These are phyloP conservation scores for Naganishia onofrii DNA, from an alignment of 768 basidiomycete species.

Conservation along the genomic window DNA sequence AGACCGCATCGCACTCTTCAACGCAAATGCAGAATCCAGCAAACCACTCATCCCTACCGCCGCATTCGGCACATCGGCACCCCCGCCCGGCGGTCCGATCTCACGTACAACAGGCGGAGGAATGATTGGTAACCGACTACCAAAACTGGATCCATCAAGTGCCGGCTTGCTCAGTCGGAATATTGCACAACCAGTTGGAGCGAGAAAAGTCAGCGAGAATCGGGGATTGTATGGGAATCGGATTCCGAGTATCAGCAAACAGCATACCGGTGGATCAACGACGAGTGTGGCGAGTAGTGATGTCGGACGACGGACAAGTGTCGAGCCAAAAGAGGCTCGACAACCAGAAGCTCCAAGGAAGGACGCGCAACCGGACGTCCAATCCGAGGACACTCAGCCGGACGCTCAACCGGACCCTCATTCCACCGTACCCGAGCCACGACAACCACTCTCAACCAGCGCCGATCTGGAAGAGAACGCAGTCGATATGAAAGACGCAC, in stretches of 20 bases:
- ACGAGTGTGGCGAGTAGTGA: slow-evolving; percentile 5
- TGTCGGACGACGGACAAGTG: neutral
- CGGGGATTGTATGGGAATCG: slow-evolving; percentile 24
- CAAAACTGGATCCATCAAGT: neutral
- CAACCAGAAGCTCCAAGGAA: no score
- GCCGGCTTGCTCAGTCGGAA: neutral
- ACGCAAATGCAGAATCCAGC: slow-evolving; percentile 13
- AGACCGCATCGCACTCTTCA: slow-evolving; percentile 30
- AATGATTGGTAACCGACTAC: slow-evolving; percentile 22
- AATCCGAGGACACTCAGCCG: neutral
- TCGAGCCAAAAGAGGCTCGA: neutral
- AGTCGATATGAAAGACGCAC: neutral
- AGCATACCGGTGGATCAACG: slow-evolving; percentile 17
- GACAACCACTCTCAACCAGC: neutral
- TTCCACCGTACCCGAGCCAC: neutral
- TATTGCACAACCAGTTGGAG: neutral
- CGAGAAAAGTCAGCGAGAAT: slow-evolving; percentile 10
- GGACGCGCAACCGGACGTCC: neutral
- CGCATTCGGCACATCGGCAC: slow-evolving; percentile 12
- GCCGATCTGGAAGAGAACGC: slow-evolving; percentile 21
- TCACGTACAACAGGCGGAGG: slow-evolving; percentile 13
- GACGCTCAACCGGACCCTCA: neutral
- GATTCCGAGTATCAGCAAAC: slow-evolving; percentile 12
- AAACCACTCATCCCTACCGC: slow-evolving; percentile 21
- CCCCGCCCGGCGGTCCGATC: neutral